phyloP scores from a whole-genome alignment of 2,329 filamentous ascomycete species.

The Penicillium sp. region DNA sequence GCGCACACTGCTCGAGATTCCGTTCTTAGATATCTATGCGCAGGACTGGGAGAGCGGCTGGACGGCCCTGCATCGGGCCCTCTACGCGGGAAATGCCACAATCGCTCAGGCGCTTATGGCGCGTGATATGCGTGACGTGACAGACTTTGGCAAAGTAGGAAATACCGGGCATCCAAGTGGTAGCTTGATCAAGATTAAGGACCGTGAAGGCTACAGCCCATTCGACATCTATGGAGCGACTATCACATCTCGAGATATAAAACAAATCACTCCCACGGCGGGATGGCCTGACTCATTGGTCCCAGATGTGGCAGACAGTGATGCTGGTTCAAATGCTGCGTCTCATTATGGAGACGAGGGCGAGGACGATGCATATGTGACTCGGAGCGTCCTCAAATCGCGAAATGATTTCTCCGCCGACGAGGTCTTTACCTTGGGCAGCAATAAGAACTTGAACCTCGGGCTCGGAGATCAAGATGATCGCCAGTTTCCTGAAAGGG shows the following conservation, averaged over 20 bases:
- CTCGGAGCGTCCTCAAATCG: conserved; percentile 28
- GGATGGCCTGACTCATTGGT: conserved; percentile 37
- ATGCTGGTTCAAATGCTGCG: conserved; percentile 26
- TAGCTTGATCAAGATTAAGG: conserved; percentile 88
- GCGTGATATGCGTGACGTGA: conserved; percentile 68
- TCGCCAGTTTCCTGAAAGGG: conserved; percentile 85
- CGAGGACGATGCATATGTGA: conserved; percentile 41
- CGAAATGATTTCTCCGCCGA: conserved; percentile 60
- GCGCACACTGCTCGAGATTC: conserved; percentile 74
- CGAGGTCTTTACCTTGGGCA: conserved; percentile 90
- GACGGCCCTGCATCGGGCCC: conserved; percentile 87
- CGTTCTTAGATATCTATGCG: conserved; percentile 76
- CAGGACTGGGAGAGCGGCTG: conserved; percentile 92
- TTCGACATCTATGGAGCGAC: conserved; percentile 90
- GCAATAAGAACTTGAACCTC: conserved; percentile 90
- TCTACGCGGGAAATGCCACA: conserved; percentile 86
- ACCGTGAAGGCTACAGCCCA: conserved; percentile 89
- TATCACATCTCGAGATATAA: conserved; percentile 72
- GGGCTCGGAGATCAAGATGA: conserved; percentile 96
- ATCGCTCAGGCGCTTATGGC: conserved; percentile 79
- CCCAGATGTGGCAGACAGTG: conserved; percentile 48
- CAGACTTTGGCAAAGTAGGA: conserved; percentile 57
- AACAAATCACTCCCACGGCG: conserved; percentile 30
- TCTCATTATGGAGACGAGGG: conserved; percentile 49
- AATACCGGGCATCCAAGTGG: conserved; percentile 62